Evolutionary conservation across 2,329 filamentous ascomycete species (phyloP).

Genomic region (Coniochaeta ligniaria): DNA sequence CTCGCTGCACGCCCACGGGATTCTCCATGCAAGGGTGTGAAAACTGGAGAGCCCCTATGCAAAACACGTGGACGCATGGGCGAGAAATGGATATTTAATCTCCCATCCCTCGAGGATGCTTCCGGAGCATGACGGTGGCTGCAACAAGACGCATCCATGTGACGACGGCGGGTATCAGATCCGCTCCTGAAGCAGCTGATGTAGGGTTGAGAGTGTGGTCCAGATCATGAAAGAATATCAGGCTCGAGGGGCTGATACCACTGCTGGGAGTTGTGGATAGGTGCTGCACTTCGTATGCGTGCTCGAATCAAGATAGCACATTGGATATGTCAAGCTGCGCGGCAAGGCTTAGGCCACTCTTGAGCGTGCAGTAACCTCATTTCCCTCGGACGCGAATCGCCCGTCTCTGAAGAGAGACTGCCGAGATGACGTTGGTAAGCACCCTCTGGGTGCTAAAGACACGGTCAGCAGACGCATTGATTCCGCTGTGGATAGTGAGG

Average conservation of each 20-base stretch:
- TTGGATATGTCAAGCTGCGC: background rate
- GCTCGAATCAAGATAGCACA: background rate
- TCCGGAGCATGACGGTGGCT: background rate
- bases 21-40: background rate
- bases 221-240: too few species aligned
- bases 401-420: background rate
- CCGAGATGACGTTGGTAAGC: background rate
- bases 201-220: background rate
- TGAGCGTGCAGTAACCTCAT: background rate
- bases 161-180: background rate
- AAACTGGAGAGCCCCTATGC: background rate
- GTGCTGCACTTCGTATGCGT: background rate
- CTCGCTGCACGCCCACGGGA: background rate
- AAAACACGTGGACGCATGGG: constrained; percentile 1
- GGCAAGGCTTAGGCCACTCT: background rate
- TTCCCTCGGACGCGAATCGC: background rate
- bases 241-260: too few species aligned
- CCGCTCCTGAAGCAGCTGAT: background rate
- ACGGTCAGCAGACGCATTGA: too few species aligned
- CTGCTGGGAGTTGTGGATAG: too few species aligned
- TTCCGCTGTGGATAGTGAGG: background rate
- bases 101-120: background rate
- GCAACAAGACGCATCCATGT: background rate
- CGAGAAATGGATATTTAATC: background rate
- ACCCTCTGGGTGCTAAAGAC: background rate